phyloP scores from a whole-genome alignment of 2,329 filamentous ascomycete genomes.

The Fulvia fulva region DNA sequence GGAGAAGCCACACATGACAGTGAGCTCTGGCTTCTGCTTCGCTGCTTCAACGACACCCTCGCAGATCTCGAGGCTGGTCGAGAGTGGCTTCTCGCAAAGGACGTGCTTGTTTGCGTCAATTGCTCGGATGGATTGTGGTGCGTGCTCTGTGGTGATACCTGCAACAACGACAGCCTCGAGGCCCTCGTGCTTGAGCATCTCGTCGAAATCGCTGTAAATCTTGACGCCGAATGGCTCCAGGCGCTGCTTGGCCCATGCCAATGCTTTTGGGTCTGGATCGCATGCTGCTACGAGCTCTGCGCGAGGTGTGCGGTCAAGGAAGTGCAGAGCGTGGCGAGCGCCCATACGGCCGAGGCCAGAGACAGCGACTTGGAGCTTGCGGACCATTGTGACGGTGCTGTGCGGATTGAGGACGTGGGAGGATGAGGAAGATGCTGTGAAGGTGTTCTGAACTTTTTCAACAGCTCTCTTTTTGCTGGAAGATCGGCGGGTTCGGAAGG shows the following conservation, averaged over 20 bases:
- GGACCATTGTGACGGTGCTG: constrained; percentile 24
- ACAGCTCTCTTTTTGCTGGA: background rate
- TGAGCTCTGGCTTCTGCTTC: constrained; percentile 53
- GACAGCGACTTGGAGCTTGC: constrained; percentile 43
- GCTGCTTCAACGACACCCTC: constrained; percentile 58
- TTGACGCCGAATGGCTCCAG: constrained; percentile 51
- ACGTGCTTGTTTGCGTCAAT: constrained; percentile 55
- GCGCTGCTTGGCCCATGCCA: constrained; percentile 48
- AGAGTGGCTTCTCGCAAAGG: constrained; percentile 58
- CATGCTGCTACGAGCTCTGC: constrained; percentile 48
- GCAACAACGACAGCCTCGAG: constrained; percentile 55
- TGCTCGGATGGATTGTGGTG: constrained; percentile 54
- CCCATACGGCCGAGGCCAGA: constrained; percentile 50
- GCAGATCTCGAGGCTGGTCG: constrained; percentile 56
- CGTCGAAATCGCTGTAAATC: constrained; percentile 53
- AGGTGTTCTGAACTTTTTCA: background rate
- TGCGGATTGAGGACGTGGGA: background rate
- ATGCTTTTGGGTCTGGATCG: constrained; percentile 41
- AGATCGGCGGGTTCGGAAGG: background rate
- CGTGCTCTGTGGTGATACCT: constrained; percentile 54
- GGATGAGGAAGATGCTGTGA: background rate
- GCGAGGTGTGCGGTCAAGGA: constrained; percentile 44
- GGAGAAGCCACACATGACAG: constrained; percentile 65
- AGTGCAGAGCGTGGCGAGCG: constrained; percentile 46
- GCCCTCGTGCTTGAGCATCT: constrained; percentile 54